Evolutionary conservation across 768 basidiomycete species (phyloP).

Genomic region (Tubosaeta sp.): DNA sequence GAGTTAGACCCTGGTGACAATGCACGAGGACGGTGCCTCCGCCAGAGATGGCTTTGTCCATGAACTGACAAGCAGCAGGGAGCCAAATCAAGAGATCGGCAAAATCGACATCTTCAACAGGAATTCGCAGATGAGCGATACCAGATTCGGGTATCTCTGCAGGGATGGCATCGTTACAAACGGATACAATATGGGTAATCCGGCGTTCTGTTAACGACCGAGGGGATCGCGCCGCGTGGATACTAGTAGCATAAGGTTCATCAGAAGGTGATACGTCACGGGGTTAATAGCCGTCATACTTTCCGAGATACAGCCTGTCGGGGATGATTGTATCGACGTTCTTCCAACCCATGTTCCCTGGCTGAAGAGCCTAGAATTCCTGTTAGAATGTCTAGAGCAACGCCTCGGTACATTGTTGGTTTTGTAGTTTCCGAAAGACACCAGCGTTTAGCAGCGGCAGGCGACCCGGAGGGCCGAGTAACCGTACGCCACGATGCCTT

Average conservation of each 20-base stretch:
- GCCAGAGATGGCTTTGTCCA: slow-evolving; percentile 53
- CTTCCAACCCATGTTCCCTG: slow-evolving; percentile 45
- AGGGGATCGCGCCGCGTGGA: slow-evolving; percentile 66
- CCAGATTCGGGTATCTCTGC: slow-evolving; percentile 69
- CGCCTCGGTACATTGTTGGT: slow-evolving; percentile 28
- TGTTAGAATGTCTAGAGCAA: slow-evolving; percentile 22
- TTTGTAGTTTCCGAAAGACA: slow-evolving; percentile 29
- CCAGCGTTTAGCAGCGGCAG: slow-evolving; percentile 19
- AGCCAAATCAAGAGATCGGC: slow-evolving; percentile 65
- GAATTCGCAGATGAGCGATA: slow-evolving; percentile 64
- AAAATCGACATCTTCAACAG: slow-evolving; percentile 65
- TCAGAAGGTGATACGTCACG: slow-evolving; percentile 38
- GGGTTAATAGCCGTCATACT: slow-evolving; percentile 45
- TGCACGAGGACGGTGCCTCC: slow-evolving; percentile 65
- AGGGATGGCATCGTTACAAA: slow-evolving; percentile 68
- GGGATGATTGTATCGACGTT: slow-evolving; percentile 67
- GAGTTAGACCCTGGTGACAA: slow-evolving; percentile 61
- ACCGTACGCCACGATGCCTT: slow-evolving; percentile 25
- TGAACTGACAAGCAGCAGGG: slow-evolving; percentile 63
- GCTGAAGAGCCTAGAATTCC: slow-evolving; percentile 26
- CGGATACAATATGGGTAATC: slow-evolving; percentile 77
- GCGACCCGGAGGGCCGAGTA: slow-evolving; percentile 31
- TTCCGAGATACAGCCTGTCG: slow-evolving; percentile 66
- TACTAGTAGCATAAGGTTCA: slow-evolving; percentile 43
- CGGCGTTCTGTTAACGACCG: slow-evolving; percentile 68